Conservation (phyloP, 768 basidiomycete genomes). For the Pleurotus platypus region DNA sequence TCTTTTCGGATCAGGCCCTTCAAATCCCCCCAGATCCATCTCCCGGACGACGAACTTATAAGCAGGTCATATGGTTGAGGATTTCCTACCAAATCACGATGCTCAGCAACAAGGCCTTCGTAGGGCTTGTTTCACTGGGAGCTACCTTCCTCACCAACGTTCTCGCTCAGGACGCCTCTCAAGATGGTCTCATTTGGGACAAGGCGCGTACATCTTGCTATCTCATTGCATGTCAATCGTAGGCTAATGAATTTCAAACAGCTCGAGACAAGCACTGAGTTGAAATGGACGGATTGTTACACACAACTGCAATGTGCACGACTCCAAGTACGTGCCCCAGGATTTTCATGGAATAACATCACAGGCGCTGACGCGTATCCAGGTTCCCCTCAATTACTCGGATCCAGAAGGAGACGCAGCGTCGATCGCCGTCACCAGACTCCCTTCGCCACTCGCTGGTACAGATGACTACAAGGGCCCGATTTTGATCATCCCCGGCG, state of each 20-base stretch:
- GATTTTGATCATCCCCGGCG: slow-evolving; percentile 44
- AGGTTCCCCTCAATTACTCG: slow-evolving; percentile 47
- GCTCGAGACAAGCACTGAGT: slow-evolving; percentile 7
- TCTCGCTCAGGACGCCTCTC: background rate
- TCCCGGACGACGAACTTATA: no score
- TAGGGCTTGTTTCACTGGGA: no score
- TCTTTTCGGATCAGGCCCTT: no score
- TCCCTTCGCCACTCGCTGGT: slow-evolving; percentile 27
- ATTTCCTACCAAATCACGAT: no score
- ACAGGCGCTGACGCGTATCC: background rate
- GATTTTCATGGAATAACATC: background rate
- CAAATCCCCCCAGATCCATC: no score
- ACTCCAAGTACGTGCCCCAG: slow-evolving; percentile 14
- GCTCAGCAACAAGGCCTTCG: no score
- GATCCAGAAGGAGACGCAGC: slow-evolving; percentile 32
- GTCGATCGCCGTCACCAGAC: slow-evolving; percentile 38
- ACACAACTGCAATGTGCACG: slow-evolving; percentile 19
- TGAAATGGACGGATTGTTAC: slow-evolving; percentile 24
- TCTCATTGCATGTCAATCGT: background rate
- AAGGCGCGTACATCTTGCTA: background rate
- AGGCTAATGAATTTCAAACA: background rate
- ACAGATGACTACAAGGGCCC: slow-evolving; percentile 35
- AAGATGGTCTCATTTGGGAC: background rate
- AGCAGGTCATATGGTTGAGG: no score
- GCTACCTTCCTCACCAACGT: background rate